Conservation (phyloP, 202 grass and related monocot species). For the Schoenoplectus tabernaemontani region DNA sequence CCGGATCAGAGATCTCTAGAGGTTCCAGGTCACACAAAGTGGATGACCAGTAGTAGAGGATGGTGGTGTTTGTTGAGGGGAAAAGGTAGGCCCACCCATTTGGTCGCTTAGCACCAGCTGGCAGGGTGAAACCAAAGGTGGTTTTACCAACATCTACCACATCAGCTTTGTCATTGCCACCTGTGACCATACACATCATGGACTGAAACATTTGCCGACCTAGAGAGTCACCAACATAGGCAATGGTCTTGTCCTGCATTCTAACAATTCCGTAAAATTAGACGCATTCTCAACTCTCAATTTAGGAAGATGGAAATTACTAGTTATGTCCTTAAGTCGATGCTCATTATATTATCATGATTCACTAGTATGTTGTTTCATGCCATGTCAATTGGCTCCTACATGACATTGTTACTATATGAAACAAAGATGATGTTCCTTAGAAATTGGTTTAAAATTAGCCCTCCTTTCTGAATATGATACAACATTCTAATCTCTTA, state of each 20-base stretch:
- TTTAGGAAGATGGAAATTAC: not conserved
- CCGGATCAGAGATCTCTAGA: conserved; percentile 41
- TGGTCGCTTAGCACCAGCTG: conserved; percentile 48
- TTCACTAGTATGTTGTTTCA: not conserved
- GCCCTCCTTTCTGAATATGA: conserved; percentile 51
- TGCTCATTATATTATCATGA: conserved; percentile 6
- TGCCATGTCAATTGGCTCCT: conserved; percentile 10
- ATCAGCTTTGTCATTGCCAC: conserved; percentile 33
- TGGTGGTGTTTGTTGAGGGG: conserved; percentile 62
- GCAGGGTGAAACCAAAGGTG: conserved; percentile 45
- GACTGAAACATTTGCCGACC: conserved; percentile 92
- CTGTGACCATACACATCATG: conserved; percentile 88
- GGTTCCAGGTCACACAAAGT: conserved; percentile 77
- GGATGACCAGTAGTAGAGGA: conserved; percentile 79
- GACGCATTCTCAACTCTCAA: not conserved
- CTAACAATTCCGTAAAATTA: conserved; percentile 50
- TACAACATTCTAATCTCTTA: not conserved
- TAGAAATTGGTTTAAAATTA: conserved; percentile 28
- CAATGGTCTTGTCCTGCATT: conserved; percentile 90
- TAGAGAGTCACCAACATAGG: conserved; percentile 85
- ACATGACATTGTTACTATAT: not conserved
- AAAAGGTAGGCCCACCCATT: conserved; percentile 85
- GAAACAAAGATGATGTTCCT: not conserved
- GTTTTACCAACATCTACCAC: conserved; percentile 53
- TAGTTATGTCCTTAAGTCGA: not conserved